Base-by-base conservation (phyloP, 2,329 filamentous ascomycete species). In the Pseudogymnoascus sp. region DNA sequence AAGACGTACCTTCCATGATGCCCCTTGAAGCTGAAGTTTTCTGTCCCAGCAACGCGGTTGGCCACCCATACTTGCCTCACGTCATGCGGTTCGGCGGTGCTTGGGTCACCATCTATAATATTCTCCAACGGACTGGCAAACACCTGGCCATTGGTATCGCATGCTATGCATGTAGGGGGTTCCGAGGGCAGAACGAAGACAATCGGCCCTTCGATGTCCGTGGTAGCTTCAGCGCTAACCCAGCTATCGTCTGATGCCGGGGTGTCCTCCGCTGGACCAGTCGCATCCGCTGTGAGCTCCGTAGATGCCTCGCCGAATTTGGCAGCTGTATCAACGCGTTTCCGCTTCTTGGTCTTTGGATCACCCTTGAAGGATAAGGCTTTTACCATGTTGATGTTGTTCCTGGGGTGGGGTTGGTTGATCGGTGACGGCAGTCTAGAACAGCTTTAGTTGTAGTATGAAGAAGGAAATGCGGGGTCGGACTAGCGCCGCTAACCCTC, bases 61-160 rank as follows among this genome's bases (percentile, higher is more conserved):
- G 90, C 91, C 66, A 97, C 85, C 90, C 93, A 99, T 13, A 99
- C 94, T 78, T 97, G 92, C 64, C 93, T 82, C 64, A 97, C 92
- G 74, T 97, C 92, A 74, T 97, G 92, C 59, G 94, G 94, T 76
- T 99, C 94, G 7, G 93, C 91, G 4, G 86, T 96, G n/a, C 81
- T 74, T 2, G 90, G 84, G 72, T 96, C 89, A 27, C 81, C 86
- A 63, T 97, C 92, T 64, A 96, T 83, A 36, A 96, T 87, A 72
- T 97, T 97, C 78, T 96, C 91, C 59, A 99, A 78, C 12, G 81
- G 78, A 68, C 89, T 86, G 4, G 90, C 82, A 74, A 96, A 99
- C 13, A 97, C 88, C 71, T 89, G 90, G 63, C 94, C 94, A 65
- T 85, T 88, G 42, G 89, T 85, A 72, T 99, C 94, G 77, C 89